phyloP scores from a whole-genome alignment of 2,329 filamentous ascomycete genomes.

The Westerdykella sp. region DNA sequence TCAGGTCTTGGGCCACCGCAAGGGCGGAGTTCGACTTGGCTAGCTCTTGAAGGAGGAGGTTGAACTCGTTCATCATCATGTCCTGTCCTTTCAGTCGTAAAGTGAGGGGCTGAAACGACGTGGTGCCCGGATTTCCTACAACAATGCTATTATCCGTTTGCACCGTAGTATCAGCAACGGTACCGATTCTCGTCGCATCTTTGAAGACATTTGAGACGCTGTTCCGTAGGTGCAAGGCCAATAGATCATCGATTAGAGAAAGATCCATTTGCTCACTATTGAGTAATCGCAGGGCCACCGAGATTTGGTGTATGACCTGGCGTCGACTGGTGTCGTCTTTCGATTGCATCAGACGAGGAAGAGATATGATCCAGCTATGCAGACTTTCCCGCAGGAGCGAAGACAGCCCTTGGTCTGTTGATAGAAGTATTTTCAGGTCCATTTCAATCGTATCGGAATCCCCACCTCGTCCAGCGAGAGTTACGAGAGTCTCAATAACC shows the following conservation, averaged over 20 bases:
- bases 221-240: slow-evolving; percentile 66
- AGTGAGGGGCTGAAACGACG: slow-evolving; percentile 55
- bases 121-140: slow-evolving; percentile 13
- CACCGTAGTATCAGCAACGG: slow-evolving; percentile 10
- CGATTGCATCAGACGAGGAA: slow-evolving; percentile 76
- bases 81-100: slow-evolving; percentile 57
- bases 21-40: slow-evolving; percentile 38
- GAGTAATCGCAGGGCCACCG: slow-evolving; percentile 63
- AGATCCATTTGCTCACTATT: slow-evolving; percentile 59
- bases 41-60: slow-evolving; percentile 54
- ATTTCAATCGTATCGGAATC: slow-evolving; percentile 40
- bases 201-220: slow-evolving; percentile 54
- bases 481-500: slow-evolving; percentile 74
- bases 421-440: slow-evolving; percentile 55
- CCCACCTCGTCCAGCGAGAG: slow-evolving; percentile 48
- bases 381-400: slow-evolving; percentile 64
- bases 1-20: slow-evolving; percentile 57
- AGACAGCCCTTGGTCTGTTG: slow-evolving; percentile 55
- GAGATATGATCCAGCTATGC: slow-evolving; percentile 72
- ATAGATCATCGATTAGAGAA: slow-evolving; percentile 58
- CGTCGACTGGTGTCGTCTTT: slow-evolving; percentile 75
- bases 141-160: slow-evolving; percentile 11
- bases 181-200: slow-evolving; percentile 22
- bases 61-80: slow-evolving; percentile 56
- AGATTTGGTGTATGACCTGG: slow-evolving; percentile 67